phyloP scores from a whole-genome alignment of 495 filamentous ascomycete genomes.

The Neurospora sp. region DNA sequence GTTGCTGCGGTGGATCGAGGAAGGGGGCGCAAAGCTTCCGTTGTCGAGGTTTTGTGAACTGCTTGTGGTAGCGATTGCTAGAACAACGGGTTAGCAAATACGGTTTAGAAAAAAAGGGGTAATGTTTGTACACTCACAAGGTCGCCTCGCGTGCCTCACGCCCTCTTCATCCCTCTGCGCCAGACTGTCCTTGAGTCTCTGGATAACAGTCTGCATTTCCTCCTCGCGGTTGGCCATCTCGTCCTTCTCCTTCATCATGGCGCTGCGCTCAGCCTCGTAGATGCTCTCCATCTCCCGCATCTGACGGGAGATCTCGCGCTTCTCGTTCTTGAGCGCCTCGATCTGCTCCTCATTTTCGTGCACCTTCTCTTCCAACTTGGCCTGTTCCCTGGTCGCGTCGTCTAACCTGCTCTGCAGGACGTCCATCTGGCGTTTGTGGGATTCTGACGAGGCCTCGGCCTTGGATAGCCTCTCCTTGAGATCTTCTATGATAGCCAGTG shows the following conservation, averaged over 20 bases:
- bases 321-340: slow-evolving; percentile 68
- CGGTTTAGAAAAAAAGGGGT: slow-evolving; percentile 1
- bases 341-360: slow-evolving; percentile 77
- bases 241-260: slow-evolving; percentile 83
- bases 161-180: slow-evolving; percentile 63
- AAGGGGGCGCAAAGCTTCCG: slow-evolving; percentile 81
- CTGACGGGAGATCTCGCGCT: slow-evolving; percentile 66
- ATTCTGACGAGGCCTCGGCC: slow-evolving; percentile 67
- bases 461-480: slow-evolving; percentile 70
- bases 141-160: slow-evolving; percentile 52
- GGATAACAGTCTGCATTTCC: slow-evolving; percentile 78
- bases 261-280: slow-evolving; percentile 79
- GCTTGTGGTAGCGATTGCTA: slow-evolving; percentile 35
- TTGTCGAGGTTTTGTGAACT: slow-evolving; percentile 46
- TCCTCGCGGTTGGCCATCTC: slow-evolving; percentile 75
- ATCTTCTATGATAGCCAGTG: slow-evolving; percentile 73
- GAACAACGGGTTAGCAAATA: slow-evolving; percentile 7
- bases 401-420: slow-evolving; percentile 79
- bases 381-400: slow-evolving; percentile 73
- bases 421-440: slow-evolving; percentile 73
- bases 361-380: slow-evolving; percentile 70
- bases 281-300: slow-evolving; percentile 81
- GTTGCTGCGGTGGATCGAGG: slow-evolving; percentile 66
- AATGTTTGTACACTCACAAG: slow-evolving; percentile 41
- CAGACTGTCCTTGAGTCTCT: slow-evolving; percentile 79